Evolutionary conservation across 345 rosid species (phyloP), one percentile per base, ranked within the genome.

Genomic region (Salix purpurea): DNA sequence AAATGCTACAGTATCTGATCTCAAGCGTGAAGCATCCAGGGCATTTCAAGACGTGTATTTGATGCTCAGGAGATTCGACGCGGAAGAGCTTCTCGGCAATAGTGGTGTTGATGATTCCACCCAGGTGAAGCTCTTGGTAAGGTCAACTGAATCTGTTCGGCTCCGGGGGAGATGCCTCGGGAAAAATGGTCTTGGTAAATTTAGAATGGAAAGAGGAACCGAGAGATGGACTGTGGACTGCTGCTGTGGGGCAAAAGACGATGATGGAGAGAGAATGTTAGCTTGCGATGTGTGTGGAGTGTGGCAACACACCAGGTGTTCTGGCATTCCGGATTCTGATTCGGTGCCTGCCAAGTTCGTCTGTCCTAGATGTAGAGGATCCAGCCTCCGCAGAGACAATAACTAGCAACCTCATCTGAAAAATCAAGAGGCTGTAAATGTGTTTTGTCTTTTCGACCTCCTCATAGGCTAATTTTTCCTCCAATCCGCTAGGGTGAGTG

Each of bases 231-330:
- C 86, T 0, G 88, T 91, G 81, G 89, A 84, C 44, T 91, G 95
- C 83, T 75, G 46, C 15, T 91, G 95, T 2, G 95, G 95, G 42
- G 92, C 92, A 2, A 89, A 84, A 79, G 92, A 91, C 21, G 95
- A 91, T 42, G 95, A 91, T 52, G 95, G 95, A 7, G 95, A 91
- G 76, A 84, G 93, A 72, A 91, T 91, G 95, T 26, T 91, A 52
- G 92, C 95, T 3, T 91, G 93, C 40, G 95, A 91, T 71, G 81
- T 78, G 18, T 91, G 95, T 69, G 86, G 91, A 0, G 91, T 87
- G 72, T 91, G 95, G 92, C 91, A 84, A 84, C 93, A 91, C 76
- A 91, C 95, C 1, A 82, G 95, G 77, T 91, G 95, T 77, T 87
- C 89, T 0, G 88, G 91, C 24, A 89, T 89, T 56, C 79, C 76